phyloP scores from a whole-genome alignment of 805 yeast species.

The Ascoidea rubescens region DNA sequence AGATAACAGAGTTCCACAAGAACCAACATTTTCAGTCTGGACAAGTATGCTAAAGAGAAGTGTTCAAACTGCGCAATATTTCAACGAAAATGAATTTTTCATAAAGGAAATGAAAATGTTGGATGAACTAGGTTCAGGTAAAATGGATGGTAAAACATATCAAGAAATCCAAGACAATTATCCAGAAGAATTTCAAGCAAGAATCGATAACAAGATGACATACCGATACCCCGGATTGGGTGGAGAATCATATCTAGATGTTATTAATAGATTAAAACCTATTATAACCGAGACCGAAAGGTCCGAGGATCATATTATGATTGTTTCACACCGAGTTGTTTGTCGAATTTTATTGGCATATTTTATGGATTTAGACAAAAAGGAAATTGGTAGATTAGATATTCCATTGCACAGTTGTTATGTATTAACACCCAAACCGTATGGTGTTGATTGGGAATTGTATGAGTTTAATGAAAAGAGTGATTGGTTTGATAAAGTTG shows the following conservation, averaged over 20 bases:
- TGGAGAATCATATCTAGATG: slow-evolving; percentile 92
- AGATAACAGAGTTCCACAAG: slow-evolving; percentile 36
- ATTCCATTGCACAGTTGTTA: slow-evolving; percentile 88
- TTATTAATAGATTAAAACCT: slow-evolving; percentile 78
- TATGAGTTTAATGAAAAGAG: slow-evolving; percentile 71
- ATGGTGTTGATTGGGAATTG: slow-evolving; percentile 87
- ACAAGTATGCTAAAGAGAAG: slow-evolving; percentile 75
- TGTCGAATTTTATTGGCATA: slow-evolving; percentile 79
- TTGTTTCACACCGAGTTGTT: slow-evolving; percentile 84
- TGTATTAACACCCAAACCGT: slow-evolving; percentile 83
- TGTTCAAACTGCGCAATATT: slow-evolving; percentile 59
- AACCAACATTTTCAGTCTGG: slow-evolving; percentile 81
- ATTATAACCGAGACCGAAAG: slow-evolving; percentile 88
- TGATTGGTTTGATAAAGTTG: slow-evolving; percentile 65
- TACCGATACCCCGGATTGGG: slow-evolving; percentile 96
- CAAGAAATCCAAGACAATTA: slow-evolving; percentile 58
- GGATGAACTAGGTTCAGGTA: slow-evolving; percentile 87
- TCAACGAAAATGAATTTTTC: slow-evolving; percentile 61
- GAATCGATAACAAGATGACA: slow-evolving; percentile 63
- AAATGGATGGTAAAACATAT: slow-evolving; percentile 85
- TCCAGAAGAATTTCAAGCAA: slow-evolving; percentile 69
- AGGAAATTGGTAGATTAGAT: slow-evolving; percentile 77
- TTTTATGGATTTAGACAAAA: slow-evolving; percentile 69
- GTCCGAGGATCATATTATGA: slow-evolving; percentile 71
- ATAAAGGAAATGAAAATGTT: slow-evolving; percentile 85